phyloP scores from a whole-genome alignment of 805 yeast genomes.

The Blastobotrys mokoenaii region DNA sequence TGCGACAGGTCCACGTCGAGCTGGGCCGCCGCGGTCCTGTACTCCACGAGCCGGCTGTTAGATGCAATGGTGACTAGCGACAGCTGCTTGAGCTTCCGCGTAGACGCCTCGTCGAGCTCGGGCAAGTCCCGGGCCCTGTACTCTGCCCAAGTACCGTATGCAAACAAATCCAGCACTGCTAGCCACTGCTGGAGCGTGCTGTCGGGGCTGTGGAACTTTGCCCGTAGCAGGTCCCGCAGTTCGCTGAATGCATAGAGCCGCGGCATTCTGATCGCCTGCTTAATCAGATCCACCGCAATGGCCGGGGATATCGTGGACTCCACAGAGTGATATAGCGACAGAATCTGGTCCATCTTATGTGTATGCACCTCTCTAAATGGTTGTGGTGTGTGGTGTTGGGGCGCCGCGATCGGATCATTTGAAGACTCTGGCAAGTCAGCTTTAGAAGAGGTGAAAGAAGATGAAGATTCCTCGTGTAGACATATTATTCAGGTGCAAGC shows the following conservation, averaged over 20 bases:
- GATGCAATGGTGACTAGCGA: constrained; percentile 15
- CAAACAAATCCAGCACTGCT: constrained; percentile 11
- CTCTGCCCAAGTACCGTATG: constrained; percentile 15
- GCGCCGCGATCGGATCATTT: too few species aligned
- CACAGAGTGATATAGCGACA: constrained; percentile 1
- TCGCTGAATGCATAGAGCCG: constrained; percentile 8
- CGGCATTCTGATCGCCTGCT: constrained; percentile 1
- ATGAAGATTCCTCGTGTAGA: background rate
- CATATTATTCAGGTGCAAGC: constrained; percentile 3
- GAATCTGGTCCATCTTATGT: constrained; percentile 7
- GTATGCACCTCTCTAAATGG: background rate
- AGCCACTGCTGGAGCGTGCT: constrained; percentile 6
- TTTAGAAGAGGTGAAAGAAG: too few species aligned
- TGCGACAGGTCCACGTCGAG: constrained; percentile 11
- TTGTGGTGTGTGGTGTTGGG: background rate
- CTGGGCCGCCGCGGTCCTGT: constrained; percentile 6
- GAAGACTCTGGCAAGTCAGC: too few species aligned
- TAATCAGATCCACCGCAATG: constrained; percentile 3
- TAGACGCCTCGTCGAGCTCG: constrained; percentile 9
- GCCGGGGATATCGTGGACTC: background rate
- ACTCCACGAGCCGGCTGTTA: constrained; percentile 10
- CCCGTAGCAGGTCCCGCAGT: constrained; percentile 1
- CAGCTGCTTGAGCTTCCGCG: constrained; percentile 18
- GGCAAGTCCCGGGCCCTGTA: constrained; percentile 7
- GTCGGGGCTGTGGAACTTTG: background rate